A percentile compares a stretch with the other conserved stretches of the same genome.
Conservation (phyloP, 2,329 filamentous ascomycete species). For the Pyrenophora seminiperda region DNA sequence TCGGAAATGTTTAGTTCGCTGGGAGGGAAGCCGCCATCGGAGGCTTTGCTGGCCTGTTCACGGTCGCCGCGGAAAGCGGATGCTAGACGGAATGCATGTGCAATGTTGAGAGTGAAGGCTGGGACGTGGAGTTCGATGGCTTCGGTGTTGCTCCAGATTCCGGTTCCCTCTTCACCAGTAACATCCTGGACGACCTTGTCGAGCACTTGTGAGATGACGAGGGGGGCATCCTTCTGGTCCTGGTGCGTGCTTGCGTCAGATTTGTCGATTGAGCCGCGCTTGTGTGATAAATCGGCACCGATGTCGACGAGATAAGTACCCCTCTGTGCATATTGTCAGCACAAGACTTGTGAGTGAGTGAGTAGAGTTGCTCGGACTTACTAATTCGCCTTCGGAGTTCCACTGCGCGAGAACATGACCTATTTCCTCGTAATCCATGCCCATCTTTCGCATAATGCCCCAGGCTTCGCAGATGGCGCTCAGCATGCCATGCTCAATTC, state of each 20-base stretch:
- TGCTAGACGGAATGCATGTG: constrained; percentile 67
- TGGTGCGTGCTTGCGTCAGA: constrained; percentile 19
- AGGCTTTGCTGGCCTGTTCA: constrained; percentile 56
- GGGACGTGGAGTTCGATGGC: constrained; percentile 66
- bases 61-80: constrained; percentile 66
- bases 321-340: constrained; percentile 33
- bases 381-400: constrained; percentile 64
- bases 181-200: constrained; percentile 75
- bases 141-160: constrained; percentile 68
- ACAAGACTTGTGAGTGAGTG: not conserved
- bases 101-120: constrained; percentile 65
- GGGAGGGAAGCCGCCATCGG: constrained; percentile 50
- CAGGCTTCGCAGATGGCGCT: constrained; percentile 68
- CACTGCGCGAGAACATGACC: constrained; percentile 64
- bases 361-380: constrained; percentile 25
- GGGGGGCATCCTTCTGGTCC: constrained; percentile 29
- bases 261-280: constrained; percentile 47
- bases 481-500: constrained; percentile 75
- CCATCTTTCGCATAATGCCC: constrained; percentile 65
- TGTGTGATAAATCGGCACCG: constrained; percentile 64
- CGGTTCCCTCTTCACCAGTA: constrained; percentile 69
- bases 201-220: constrained; percentile 65
- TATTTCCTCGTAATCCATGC: constrained; percentile 65
- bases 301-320: constrained; percentile 69
- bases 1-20: constrained; percentile 38